Base-by-base conservation (phyloP, 306 rosid genomes). In the Vigna hirtella region DNA sequence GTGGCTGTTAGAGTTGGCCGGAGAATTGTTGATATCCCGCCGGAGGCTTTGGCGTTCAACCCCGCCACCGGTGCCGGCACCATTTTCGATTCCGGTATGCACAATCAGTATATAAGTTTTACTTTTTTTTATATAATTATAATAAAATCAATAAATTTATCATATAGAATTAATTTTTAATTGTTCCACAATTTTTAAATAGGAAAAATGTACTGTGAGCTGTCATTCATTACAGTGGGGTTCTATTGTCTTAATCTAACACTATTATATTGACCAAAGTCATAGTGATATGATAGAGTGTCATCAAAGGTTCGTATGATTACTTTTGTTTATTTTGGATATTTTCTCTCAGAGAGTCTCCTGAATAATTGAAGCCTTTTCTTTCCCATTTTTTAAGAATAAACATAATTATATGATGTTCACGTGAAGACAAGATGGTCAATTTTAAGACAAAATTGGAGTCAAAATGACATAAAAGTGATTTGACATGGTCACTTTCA, bases 1-100 rank as follows among this genome's bases (percentile, higher is more conserved):
- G 43, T 75, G 26, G 94, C 89, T 1, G 83, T 96, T 43, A 86
- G 81, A 78, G 99, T 96, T 55, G 99, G 99, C 18, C 64, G 93
- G 77, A 79, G 26, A 83, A 26, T 84, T n/a, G 98, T 96, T 0
- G 88, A 92, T 26, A 88, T 96, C 58, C 99, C 99, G 3, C 93
- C 96, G 0, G 66, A 61, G 0, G 98, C 96, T 1, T 59, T 96
- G 76, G 96, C 97, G 0, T 93, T 93, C 85, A 85, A 96, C 77
- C 87, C 98, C 5, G 75, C 79, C 53, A 93, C 99, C 13, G 98
- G 99, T 2, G 84, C 96, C 1, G 99, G 99, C 20, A 96, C 98
- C 52, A 70, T 96, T 70, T 79, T 96, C 9, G 99, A 96, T 75
- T 96, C 99, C 0, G 98, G 98, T 94, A 45, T 11, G 15, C 50